These are phyloP conservation scores for Ustilago lituana DNA, from an alignment of 1,284 basidiomycete genomes.

Conservation along the genomic window DNA sequence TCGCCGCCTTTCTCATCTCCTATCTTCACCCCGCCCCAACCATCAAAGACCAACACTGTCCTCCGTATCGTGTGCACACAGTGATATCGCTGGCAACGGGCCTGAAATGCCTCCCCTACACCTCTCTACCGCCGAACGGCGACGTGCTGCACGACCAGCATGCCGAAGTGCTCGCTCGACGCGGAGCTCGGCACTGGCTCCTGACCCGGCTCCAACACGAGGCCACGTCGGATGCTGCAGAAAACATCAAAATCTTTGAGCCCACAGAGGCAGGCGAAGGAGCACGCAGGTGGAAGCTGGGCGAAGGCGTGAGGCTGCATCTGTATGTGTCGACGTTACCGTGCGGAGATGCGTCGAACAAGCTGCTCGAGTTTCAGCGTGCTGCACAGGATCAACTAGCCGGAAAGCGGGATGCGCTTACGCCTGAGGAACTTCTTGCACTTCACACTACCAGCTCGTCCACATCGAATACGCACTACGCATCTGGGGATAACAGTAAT, in stretches of 20 bases:
- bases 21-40: conserved; percentile 3
- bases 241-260: conserved; percentile 6
- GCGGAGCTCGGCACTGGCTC: conserved; percentile 83
- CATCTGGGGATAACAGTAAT: too few relatives aligned
- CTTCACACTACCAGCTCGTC: not conserved
- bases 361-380: conserved; percentile 38
- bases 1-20: conserved; percentile 43
- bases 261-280: not conserved
- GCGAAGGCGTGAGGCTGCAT: conserved; percentile 71
- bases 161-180: conserved; percentile 85
- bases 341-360: conserved; percentile 69
- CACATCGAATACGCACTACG: too few relatives aligned
- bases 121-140: conserved; percentile 75
- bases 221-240: not conserved
- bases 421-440: conserved; percentile 12
- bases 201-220: conserved; percentile 74
- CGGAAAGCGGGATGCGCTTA: not conserved
- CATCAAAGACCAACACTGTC: too few relatives aligned
- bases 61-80: conserved; percentile 10
- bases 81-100: conserved; percentile 80
- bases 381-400: conserved; percentile 28
- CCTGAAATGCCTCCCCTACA: conserved; percentile 82
- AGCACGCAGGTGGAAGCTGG: conserved; percentile 70
- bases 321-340: conserved; percentile 91
- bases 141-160: conserved; percentile 88